Conservation (phyloP, 1,139 yeast genomes). For the Suhomyces choctaworum region DNA sequence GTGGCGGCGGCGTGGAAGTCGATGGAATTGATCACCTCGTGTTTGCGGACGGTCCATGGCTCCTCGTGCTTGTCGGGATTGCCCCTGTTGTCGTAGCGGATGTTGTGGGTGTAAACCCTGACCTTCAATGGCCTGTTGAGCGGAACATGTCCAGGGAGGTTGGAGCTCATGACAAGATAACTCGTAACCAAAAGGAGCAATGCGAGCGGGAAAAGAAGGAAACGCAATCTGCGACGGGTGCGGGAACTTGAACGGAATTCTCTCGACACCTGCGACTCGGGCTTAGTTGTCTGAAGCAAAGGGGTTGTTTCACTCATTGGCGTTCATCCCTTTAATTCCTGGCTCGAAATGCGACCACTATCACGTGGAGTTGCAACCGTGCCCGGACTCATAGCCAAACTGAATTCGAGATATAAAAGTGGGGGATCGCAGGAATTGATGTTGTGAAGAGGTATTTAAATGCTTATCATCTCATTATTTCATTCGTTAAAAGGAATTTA, state of each 20-base stretch:
- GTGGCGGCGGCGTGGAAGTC: slow-evolving; percentile 26
- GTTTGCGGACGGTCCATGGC: slow-evolving; percentile 45
- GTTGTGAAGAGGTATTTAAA: too few species aligned
- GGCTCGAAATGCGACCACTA: too few species aligned
- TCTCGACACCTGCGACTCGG: too few species aligned
- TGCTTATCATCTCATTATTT: too few species aligned
- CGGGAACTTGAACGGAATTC: slow-evolving; percentile 2
- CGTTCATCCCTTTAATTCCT: too few species aligned
- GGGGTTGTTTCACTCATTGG: slow-evolving; percentile 9
- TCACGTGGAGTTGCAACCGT: too few species aligned
- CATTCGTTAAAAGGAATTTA: too few species aligned
- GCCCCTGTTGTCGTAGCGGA: slow-evolving; percentile 45
- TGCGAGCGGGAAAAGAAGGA: slow-evolving; percentile 8
- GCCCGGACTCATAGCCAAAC: too few species aligned
- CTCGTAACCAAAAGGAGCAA: slow-evolving; percentile 6
- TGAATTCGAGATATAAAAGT: too few species aligned
- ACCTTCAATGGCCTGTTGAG: slow-evolving; percentile 20
- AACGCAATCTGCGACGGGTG: slow-evolving; percentile 1
- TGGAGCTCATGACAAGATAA: slow-evolving; percentile 7
- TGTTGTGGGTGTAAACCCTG: slow-evolving; percentile 54
- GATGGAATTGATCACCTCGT: slow-evolving; percentile 41
- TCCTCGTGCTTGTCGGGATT: slow-evolving; percentile 36
- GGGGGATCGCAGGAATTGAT: too few species aligned
- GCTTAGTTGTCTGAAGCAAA: slow-evolving; percentile 5
- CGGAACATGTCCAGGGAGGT: slow-evolving; percentile 1